These are phyloP conservation scores for Cryptococcus wingfieldii DNA, from an alignment of 1,284 basidiomycete genomes.

Conservation along the genomic window DNA sequence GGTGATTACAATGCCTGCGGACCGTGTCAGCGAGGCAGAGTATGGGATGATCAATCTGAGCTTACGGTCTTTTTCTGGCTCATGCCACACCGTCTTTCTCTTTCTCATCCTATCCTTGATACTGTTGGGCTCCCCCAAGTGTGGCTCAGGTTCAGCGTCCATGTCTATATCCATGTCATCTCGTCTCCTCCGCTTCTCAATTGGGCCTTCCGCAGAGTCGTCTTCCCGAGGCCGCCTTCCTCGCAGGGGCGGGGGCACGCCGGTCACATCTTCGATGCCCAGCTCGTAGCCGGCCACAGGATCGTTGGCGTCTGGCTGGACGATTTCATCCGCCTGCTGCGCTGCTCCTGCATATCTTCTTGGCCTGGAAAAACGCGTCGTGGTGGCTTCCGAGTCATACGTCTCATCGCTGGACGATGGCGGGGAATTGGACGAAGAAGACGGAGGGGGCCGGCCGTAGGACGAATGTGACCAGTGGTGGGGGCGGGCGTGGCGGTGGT, in stretches of 20 bases:
- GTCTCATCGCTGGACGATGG: slow-evolving; percentile 22
- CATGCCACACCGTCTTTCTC: slow-evolving; percentile 33
- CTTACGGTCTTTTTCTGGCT: slow-evolving; percentile 42
- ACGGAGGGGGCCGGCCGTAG: slow-evolving; percentile 10
- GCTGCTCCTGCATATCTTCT: slow-evolving; percentile 9
- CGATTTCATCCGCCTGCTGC: slow-evolving; percentile 27
- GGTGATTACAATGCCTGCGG: slow-evolving; percentile 39
- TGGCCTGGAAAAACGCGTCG: slow-evolving; percentile 6
- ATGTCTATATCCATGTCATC: slow-evolving; percentile 29
- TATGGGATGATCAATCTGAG: background rate
- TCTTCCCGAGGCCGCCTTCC: slow-evolving; percentile 10
- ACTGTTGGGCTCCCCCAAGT: slow-evolving; percentile 7
- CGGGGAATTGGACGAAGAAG: slow-evolving; percentile 22
- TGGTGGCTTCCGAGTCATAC: slow-evolving; percentile 29
- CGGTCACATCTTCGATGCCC: slow-evolving; percentile 20
- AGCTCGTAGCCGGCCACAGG: background rate
- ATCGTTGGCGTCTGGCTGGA: slow-evolving; percentile 17
- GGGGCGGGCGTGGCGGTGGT: slow-evolving; percentile 3
- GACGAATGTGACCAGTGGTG: slow-evolving; percentile 14
- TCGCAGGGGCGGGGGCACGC: background rate
- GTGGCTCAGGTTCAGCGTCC: slow-evolving; percentile 4
- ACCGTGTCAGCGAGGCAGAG: slow-evolving; percentile 1
- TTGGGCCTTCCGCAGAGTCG: background rate
- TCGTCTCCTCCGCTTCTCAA: slow-evolving; percentile 3
- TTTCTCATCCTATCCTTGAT: slow-evolving; percentile 1